A percentile compares a stretch with the other conserved stretches of the same genome.
These are phyloP conservation scores for Suillus placidus DNA, from an alignment of 768 basidiomycete genomes.

Conservation along the genomic window DNA sequence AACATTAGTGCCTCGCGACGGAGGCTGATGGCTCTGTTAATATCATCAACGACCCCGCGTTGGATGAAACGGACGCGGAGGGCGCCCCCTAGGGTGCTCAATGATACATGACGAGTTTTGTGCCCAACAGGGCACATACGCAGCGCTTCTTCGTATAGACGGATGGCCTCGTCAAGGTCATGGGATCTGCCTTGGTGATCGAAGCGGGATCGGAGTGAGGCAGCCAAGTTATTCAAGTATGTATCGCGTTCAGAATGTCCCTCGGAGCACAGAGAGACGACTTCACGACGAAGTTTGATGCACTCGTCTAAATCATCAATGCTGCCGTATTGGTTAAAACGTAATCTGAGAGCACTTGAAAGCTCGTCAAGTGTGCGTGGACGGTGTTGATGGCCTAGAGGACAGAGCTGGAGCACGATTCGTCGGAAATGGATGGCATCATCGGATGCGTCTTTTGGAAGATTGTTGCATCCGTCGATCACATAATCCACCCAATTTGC, in stretches of 20 bases:
- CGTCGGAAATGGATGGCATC: background rate
- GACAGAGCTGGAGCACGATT: background rate
- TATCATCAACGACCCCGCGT: background rate
- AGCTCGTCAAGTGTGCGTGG: background rate
- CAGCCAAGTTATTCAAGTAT: background rate
- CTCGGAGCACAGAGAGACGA: background rate
- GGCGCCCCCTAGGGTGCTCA: background rate
- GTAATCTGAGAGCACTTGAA: background rate
- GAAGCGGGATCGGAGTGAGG: background rate
- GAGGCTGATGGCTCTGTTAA: background rate
- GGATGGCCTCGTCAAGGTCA: background rate
- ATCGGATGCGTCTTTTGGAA: background rate
- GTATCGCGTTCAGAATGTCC: fast-evolving
- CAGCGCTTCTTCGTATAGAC: background rate
- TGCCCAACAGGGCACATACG: background rate
- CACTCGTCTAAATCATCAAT: background rate
- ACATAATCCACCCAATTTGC: background rate
- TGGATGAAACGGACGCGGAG: background rate
- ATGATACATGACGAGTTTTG: background rate
- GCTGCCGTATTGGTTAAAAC: background rate
- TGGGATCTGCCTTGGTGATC: background rate
- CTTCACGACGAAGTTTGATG: background rate
- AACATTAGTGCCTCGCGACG: background rate
- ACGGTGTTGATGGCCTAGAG: background rate
- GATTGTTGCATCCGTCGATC: background rate